Conservation (phyloP, 805 yeast species). For the Teunomyces gatunensis region DNA sequence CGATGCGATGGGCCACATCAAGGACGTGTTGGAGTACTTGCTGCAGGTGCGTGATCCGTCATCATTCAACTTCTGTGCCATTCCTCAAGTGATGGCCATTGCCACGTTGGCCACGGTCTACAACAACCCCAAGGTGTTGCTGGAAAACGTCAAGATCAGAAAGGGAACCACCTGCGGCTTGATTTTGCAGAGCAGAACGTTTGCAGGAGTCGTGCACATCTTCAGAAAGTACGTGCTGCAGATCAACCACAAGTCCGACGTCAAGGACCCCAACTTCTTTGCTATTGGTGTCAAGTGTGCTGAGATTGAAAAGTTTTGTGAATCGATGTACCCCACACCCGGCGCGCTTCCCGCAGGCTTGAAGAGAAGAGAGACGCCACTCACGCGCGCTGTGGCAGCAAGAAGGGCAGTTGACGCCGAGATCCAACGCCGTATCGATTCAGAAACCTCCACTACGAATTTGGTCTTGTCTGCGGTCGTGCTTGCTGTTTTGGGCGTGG, state of each 20-base stretch:
- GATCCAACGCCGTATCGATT: conserved; percentile 8
- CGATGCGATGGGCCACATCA: conserved; percentile 74
- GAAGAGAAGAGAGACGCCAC: conserved; percentile 15
- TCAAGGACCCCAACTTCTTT: conserved; percentile 82
- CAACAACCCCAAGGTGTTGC: conserved; percentile 72
- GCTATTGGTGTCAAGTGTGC: conserved; percentile 83
- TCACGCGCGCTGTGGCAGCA: conserved; percentile 7
- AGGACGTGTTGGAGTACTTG: conserved; percentile 72
- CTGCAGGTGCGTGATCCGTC: conserved; percentile 78
- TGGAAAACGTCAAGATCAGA: conserved; percentile 78
- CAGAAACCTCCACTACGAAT: conserved; percentile 6
- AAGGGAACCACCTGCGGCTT: conserved; percentile 82
- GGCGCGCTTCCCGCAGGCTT: conserved; percentile 51
- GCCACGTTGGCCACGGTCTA: conserved; percentile 87
- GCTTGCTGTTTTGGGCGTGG: neutral
- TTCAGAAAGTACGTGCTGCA: conserved; percentile 71
- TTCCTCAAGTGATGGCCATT: conserved; percentile 99
- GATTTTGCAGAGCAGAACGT: conserved; percentile 69
- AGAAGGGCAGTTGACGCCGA: conserved; percentile 10
- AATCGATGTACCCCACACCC: conserved; percentile 61
- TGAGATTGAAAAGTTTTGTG: conserved; percentile 84
- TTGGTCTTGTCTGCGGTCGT: conserved; percentile 2
- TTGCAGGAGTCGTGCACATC: conserved; percentile 71
- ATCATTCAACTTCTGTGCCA: conserved; percentile 87
- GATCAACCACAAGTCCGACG: conserved; percentile 77